Percentiles rank a stretch among this genome's conserved stretches.
Evolutionary conservation across 352 stramenopile genomes (phyloP).

Genomic region (Pilasporangium apinafurcum): DNA sequence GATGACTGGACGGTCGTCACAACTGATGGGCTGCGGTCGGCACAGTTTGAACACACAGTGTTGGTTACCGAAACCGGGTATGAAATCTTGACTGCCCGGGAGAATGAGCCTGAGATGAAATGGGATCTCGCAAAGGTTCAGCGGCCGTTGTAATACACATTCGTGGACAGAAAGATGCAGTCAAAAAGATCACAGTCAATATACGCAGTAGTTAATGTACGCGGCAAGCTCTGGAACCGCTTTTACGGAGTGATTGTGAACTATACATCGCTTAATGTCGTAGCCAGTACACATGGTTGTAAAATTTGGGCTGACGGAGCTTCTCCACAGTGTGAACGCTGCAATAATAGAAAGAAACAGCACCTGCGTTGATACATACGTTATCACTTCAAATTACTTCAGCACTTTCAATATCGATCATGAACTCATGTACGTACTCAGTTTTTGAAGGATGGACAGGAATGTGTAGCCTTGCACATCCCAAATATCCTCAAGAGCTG

Average conservation of each 20-base stretch:
- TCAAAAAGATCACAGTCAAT: neutral
- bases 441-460: conserved; percentile 49
- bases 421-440: conserved; percentile 16
- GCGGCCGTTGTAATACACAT: conserved; percentile 21
- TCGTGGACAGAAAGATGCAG: neutral
- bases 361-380: conserved; percentile 13
- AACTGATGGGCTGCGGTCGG: conserved; percentile 91
- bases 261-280: conserved; percentile 6
- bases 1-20: conserved; percentile 99
- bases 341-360: conserved; percentile 42
- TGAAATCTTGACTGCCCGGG: conserved; percentile 94
- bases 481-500: conserved; percentile 32
- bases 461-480: conserved; percentile 25
- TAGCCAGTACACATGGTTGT: conserved; percentile 47
- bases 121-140: conserved; percentile 83
- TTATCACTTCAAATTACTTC: neutral
- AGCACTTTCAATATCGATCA: neutral
- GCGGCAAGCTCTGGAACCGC: too few species aligned
- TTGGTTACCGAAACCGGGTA: conserved; percentile 97
- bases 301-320: conserved; percentile 46
- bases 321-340: conserved; percentile 43
- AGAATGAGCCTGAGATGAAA: conserved; percentile 83
- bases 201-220: neutral
- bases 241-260: neutral
- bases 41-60: conserved; percentile 98